phyloP scores from a whole-genome alignment of 2,329 filamentous ascomycete species.

The Pyricularia pennisetigena region DNA sequence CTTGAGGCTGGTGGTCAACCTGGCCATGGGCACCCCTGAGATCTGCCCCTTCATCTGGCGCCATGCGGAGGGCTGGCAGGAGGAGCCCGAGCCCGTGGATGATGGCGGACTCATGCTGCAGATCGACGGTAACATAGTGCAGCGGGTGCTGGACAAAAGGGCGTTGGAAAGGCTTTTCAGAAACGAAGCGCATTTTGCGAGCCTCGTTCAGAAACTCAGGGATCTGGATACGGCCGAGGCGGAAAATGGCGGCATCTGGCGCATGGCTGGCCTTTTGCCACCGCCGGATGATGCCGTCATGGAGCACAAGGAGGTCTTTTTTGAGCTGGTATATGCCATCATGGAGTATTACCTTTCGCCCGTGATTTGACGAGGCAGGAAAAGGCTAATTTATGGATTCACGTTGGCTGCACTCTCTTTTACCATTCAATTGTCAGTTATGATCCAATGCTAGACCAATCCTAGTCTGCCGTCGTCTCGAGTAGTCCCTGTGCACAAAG shows the following conservation, averaged over 20 bases:
- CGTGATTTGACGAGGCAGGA: slow-evolving; percentile 26
- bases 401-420: background rate
- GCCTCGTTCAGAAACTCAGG: slow-evolving; percentile 39
- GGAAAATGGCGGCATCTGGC: slow-evolving; percentile 23
- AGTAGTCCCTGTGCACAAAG: too few species aligned
- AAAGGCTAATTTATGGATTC: background rate
- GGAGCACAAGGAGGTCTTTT: slow-evolving; percentile 23
- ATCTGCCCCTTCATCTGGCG: slow-evolving; percentile 36
- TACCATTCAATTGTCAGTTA: background rate
- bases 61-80: slow-evolving; percentile 14
- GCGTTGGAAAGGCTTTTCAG: slow-evolving; percentile 32
- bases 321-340: slow-evolving; percentile 41
- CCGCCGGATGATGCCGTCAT: slow-evolving; percentile 1
- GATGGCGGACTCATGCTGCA: slow-evolving; percentile 43
- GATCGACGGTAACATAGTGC: slow-evolving; percentile 57
- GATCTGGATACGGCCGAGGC: slow-evolving; percentile 33
- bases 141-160: slow-evolving; percentile 37
- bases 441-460: background rate
- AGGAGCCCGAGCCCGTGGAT: slow-evolving; percentile 23
- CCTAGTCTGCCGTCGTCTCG: background rate
- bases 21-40: slow-evolving; percentile 39
- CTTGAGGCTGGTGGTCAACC: slow-evolving; percentile 62
- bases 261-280: background rate
- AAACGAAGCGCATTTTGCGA: slow-evolving; percentile 19
- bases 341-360: slow-evolving; percentile 42